A percentile compares a stretch with the other conserved stretches of the same genome.
Evolutionary conservation across 2,329 filamentous ascomycete species (phyloP).

Genomic region (Purpureocillium lavendulum): DNA sequence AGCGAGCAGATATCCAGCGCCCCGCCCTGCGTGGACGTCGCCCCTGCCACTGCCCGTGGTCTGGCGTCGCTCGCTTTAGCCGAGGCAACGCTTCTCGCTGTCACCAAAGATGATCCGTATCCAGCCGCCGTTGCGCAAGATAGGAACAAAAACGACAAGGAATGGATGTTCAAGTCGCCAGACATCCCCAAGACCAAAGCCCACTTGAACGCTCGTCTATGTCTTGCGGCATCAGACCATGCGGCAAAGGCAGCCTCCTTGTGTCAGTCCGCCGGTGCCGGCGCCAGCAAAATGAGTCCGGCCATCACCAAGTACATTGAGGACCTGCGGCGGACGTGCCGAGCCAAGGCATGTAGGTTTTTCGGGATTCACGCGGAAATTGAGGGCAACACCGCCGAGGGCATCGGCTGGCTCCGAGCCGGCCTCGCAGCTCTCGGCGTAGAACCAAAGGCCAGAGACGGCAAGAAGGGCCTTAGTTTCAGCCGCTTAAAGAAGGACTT

Average conservation of each 20-base stretch:
- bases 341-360: conserved; percentile 82
- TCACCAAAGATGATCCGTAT: conserved; percentile 92
- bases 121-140: conserved; percentile 73
- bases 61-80: conserved; percentile 65
- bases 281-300: conserved; percentile 48
- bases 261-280: conserved; percentile 29
- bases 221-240: conserved; percentile 81
- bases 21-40: conserved; percentile 44
- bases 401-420: conserved; percentile 77
- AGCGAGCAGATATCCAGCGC: conserved; percentile 32
- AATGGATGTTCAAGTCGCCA: conserved; percentile 95
- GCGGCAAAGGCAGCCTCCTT: conserved; percentile 61
- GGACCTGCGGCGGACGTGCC: conserved; percentile 64
- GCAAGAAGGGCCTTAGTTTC: conserved; percentile 48
- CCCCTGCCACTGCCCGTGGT: conserved; percentile 42
- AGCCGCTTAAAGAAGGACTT: conserved; percentile 64
- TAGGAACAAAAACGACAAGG: conserved; percentile 73
- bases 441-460: conserved; percentile 30
- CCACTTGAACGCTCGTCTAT: conserved; percentile 79
- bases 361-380: conserved; percentile 85
- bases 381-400: conserved; percentile 71
- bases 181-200: conserved; percentile 83
- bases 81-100: conserved; percentile 82
- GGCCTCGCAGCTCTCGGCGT: conserved; percentile 69
- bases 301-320: conserved; percentile 65